These are phyloP conservation scores for Arctostaphylos glauca DNA, from an alignment of 148 eudicot genomes.

Conservation along the genomic window DNA sequence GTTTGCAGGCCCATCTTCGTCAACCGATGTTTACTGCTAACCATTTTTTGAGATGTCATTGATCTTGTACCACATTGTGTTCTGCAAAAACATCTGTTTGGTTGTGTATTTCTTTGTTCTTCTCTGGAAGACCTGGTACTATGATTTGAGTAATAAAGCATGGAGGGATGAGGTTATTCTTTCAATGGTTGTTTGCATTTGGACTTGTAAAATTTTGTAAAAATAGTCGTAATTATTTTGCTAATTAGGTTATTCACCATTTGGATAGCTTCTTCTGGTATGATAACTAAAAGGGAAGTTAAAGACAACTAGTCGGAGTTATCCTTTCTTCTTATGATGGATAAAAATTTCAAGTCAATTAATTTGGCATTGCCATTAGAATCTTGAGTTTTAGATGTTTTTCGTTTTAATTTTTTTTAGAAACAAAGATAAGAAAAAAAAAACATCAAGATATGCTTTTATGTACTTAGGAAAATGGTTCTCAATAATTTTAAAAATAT, in stretches of 20 bases:
- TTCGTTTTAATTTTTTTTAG: too few relatives aligned
- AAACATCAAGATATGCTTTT: too few relatives aligned
- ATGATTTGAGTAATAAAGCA: conserved; percentile 10
- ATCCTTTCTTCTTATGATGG: too few relatives aligned
- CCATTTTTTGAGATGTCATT: neutral
- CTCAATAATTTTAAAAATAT: too few relatives aligned
- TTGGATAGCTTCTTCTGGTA: too few relatives aligned
- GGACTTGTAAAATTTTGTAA: neutral
- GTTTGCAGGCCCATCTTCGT: conserved; percentile 33
- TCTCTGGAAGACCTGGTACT: conserved; percentile 7
- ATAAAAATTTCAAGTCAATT: too few relatives aligned
- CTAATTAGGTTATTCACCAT: neutral
- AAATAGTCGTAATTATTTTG: neutral
- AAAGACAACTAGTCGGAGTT: too few relatives aligned
- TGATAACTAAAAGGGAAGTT: too few relatives aligned
- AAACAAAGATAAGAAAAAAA: too few relatives aligned
- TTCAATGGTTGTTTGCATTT: conserved; percentile 2
- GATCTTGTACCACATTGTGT: conserved; percentile 2
- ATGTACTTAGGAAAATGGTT: too few relatives aligned
- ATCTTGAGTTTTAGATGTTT: too few relatives aligned
- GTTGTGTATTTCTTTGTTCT: neutral
- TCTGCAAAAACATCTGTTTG: neutral
- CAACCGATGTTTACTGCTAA: conserved; percentile 49
- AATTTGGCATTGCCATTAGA: too few relatives aligned
- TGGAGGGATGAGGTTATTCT: conserved; percentile 13